Percentiles rank a stretch among this genome's conserved stretches.
phyloP scores from a whole-genome alignment of 2,329 filamentous ascomycete species.

The Calonectria multiphialidica region DNA sequence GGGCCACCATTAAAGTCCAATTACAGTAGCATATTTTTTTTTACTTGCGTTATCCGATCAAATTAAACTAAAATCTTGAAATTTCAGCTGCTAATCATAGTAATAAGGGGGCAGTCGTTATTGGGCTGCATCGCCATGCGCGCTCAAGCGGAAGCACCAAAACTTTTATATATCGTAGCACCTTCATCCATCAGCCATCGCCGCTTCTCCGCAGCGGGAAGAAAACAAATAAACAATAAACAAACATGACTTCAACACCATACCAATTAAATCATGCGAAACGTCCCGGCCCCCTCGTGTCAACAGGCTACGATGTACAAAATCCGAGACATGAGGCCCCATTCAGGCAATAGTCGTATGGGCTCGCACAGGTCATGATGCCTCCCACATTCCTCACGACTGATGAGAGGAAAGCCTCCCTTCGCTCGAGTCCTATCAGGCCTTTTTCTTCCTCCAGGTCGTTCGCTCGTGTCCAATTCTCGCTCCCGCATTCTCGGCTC shows the following conservation, averaged over 20 bases:
- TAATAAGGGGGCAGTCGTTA: not conserved
- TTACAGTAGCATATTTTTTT: not conserved
- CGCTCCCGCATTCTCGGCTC: slow-evolving; percentile 4
- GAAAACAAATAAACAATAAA: not conserved
- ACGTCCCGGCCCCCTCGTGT: not conserved
- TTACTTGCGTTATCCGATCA: not conserved
- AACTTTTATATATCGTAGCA: too few relatives aligned
- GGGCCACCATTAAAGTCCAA: slow-evolving; percentile 10
- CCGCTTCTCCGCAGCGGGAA: not conserved
- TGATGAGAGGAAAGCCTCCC: slow-evolving; percentile 1
- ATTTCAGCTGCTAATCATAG: not conserved
- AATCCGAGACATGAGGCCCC: slow-evolving; percentile 1
- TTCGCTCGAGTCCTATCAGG: not conserved
- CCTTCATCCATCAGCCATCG: not conserved
- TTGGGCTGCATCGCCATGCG: not conserved
- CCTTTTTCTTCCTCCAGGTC: not conserved
- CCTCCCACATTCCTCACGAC: not conserved
- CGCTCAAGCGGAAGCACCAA: not conserved
- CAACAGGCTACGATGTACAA: not conserved
- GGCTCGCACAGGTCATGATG: not conserved
- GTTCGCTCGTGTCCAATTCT: not conserved
- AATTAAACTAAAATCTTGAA: not conserved
- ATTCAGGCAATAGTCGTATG: not conserved
- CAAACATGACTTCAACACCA: not conserved
- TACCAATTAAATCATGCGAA: not conserved